Evolutionary conservation across 1,284 basidiomycete species (phyloP), one percentile per base, ranked within the genome.

Genomic region (Calocybe gambosa): DNA sequence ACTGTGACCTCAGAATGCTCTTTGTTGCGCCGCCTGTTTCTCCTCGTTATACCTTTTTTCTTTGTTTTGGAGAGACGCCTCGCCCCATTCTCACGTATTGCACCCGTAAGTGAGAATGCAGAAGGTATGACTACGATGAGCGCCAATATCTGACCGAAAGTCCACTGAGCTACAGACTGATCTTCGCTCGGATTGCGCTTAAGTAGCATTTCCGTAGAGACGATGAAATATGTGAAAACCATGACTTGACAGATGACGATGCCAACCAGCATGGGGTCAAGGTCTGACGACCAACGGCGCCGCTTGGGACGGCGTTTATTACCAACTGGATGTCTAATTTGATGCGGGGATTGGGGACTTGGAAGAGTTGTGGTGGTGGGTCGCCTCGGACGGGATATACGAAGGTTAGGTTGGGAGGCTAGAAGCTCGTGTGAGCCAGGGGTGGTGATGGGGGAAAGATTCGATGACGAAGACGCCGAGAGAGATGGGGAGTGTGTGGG

Each of bases 211-310:
- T 69, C 67, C 31, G 57, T 67, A 6, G 66, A 68, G 6, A 65
- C 62, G 31, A 71, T 60, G 44, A 70, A 69, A 49, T 70, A 71
- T 2, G 60, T 60, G 50, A 67, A 65, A n/a, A 70, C 57, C 45
- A 66, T 41, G 25, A 61, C 47, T 45, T 68, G 63, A 42, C 60
- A 63, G 16, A 68, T 63, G 26, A 64, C 45, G 26, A 70, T 61
- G 6, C 68, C 66, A 38, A 70, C 58, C 34, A 69, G 53, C 68
- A 70, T 69, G 12, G 68, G 67, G 43, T 70, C 68, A 19, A 68
- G 47, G 31, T 68, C 57, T 16, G 57, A 56, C 12, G 62, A 61
- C 66, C 66, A 68, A 29, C 59, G 52, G 28, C 61, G 59, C 29
- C 61, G 62, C 47, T 55, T 57, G 8, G 62, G 64, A 7, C 65